These are phyloP conservation scores for Suhomyces maxii DNA, from an alignment of 1,139 yeast species.

Conservation along the genomic window DNA sequence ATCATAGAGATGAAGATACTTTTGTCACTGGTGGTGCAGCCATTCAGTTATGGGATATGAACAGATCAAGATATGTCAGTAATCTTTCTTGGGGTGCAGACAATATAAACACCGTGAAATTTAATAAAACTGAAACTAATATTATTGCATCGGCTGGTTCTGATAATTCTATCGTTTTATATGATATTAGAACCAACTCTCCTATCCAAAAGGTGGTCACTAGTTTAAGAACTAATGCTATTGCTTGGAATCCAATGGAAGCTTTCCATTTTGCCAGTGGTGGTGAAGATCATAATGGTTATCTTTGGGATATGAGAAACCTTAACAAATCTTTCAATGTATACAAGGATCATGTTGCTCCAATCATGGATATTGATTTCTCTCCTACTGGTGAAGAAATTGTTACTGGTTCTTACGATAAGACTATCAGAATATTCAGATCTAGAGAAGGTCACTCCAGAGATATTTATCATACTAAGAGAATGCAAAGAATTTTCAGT, in stretches of 20 bases:
- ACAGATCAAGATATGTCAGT: constrained; percentile 72
- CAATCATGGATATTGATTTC: constrained; percentile 91
- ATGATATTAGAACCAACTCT: constrained; percentile 88
- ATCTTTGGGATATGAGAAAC: constrained; percentile 95
- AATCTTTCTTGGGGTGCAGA: constrained; percentile 96
- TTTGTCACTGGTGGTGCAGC: constrained; percentile 93
- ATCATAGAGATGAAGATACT: constrained; percentile 67
- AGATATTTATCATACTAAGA: constrained; percentile 92
- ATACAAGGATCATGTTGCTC: constrained; percentile 94
- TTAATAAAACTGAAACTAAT: constrained; percentile 88
- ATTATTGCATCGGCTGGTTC: constrained; percentile 89
- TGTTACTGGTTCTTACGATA: constrained; percentile 94
- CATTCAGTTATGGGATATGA: constrained; percentile 87
- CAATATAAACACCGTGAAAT: constrained; percentile 75
- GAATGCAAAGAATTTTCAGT: constrained; percentile 94
- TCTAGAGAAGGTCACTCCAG: constrained; percentile 86
- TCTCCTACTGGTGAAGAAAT: constrained; percentile 96
- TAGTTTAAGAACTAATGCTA: constrained; percentile 76
- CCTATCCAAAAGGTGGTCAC: constrained; percentile 92
- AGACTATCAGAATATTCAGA: constrained; percentile 80
- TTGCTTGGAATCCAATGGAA: constrained; percentile 98
- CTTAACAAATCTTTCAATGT: constrained; percentile 76
- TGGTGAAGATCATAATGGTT: constrained; percentile 92
- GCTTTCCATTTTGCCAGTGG: constrained; percentile 92
- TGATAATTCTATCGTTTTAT: constrained; percentile 85